phyloP scores from a whole-genome alignment of 306 rosid genomes.

The Corylus americana region DNA sequence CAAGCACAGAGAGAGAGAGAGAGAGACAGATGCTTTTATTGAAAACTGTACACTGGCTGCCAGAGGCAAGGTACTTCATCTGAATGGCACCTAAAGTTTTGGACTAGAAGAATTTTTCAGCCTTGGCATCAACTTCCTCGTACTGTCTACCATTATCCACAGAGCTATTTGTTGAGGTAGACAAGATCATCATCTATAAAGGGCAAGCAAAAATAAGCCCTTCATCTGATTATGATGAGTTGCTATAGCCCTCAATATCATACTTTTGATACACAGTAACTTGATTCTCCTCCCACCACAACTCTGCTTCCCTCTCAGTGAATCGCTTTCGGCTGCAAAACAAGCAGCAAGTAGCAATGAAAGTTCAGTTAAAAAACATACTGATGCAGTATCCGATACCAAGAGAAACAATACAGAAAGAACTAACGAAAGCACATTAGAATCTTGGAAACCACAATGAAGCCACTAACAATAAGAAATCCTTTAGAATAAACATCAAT shows the following conservation, averaged over 20 bases:
- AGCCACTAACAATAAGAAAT: background rate
- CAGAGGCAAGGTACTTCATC: background rate
- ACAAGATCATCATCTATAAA: conserved; percentile 22
- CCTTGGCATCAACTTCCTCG: conserved; percentile 3
- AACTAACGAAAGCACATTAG: background rate
- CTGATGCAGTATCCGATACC: background rate
- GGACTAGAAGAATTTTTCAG: background rate
- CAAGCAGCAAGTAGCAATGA: conserved; percentile 13
- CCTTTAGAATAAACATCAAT: background rate
- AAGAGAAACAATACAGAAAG: background rate
- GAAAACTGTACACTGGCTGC: conserved; percentile 21
- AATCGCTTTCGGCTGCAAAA: conserved; percentile 69
- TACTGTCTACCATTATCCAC: background rate
- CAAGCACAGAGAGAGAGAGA: background rate
- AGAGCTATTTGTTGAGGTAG: background rate
- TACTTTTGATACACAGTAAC: conserved; percentile 54
- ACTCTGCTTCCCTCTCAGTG: conserved; percentile 64
- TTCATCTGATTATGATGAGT: conserved; percentile 43
- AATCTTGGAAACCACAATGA: background rate
- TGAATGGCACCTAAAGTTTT: background rate
- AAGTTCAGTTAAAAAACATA: background rate
- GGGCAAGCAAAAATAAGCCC: conserved; percentile 37
- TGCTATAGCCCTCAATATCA: conserved; percentile 58
- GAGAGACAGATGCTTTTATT: background rate
- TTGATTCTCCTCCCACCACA: conserved; percentile 94